Evolutionary conservation across 371 early-diverging fungal genomes (phyloP).

Genomic region (Cladochytrium tenue): DNA sequence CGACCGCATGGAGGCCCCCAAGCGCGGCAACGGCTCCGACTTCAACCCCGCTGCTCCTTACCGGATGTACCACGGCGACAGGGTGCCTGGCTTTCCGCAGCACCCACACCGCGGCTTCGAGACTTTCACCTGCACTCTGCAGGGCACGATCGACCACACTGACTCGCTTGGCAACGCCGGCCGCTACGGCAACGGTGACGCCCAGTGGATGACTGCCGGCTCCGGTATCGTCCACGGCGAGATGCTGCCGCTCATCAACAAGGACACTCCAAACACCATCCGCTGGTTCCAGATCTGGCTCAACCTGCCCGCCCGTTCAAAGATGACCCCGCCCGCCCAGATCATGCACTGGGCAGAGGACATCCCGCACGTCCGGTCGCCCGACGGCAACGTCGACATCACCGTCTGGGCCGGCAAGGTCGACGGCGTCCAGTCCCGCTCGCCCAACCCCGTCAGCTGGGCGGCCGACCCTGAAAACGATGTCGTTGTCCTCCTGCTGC

Average conservation of each 20-base stretch:
- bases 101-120: conserved; percentile 32
- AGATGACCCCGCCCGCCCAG: conserved; percentile 62
- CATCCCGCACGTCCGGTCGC: conserved; percentile 1
- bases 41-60: conserved; percentile 15
- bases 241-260: conserved; percentile 8
- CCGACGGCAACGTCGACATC: conserved; percentile 13
- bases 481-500: conserved; percentile 11
- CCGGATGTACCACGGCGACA: conserved; percentile 28
- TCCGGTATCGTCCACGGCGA: conserved; percentile 19
- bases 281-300: conserved; percentile 73
- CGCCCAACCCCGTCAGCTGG: conserved; percentile 12
- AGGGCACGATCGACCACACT: conserved; percentile 17
- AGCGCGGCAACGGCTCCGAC: conserved; percentile 26
- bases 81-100: conserved; percentile 19
- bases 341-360: conserved; percentile 30
- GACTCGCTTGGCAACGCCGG: conserved; percentile 17
- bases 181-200: conserved; percentile 1
- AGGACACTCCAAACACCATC: not conserved
- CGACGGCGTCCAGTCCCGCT: conserved; percentile 9
- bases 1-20: conserved; percentile 26
- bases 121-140: conserved; percentile 17
- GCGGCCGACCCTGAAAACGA: conserved; percentile 13
- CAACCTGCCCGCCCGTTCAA: conserved; percentile 70
- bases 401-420: conserved; percentile 24
- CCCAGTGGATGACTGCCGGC: conserved; percentile 33